These are phyloP conservation scores for Triticum urartu DNA, from an alignment of 176 grass and related monocot genomes.

Conservation along the genomic window DNA sequence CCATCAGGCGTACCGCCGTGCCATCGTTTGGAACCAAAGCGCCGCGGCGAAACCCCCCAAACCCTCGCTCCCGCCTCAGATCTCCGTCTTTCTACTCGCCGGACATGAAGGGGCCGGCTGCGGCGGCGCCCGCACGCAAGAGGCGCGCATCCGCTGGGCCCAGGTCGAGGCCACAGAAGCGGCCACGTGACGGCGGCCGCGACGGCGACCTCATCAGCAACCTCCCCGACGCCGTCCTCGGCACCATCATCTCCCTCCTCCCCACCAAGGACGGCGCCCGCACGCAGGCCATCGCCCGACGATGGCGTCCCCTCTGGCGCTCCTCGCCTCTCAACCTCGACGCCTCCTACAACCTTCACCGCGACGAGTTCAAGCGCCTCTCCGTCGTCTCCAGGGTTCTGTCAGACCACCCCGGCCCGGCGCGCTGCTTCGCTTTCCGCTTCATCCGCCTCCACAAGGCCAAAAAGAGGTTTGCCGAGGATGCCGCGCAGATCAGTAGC, in stretches of 20 bases:
- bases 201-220: no score
- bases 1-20: no score
- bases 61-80: no score
- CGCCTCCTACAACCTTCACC: not conserved
- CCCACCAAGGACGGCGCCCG: not conserved
- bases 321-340: not conserved
- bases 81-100: no score
- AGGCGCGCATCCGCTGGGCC: no score
- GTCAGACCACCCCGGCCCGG: not conserved
- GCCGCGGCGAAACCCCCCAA: no score
- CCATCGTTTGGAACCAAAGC: no score
- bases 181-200: no score
- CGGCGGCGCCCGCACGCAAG: no score
- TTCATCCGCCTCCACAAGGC: not conserved
- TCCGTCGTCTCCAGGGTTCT: not conserved
- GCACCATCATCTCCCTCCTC: not conserved
- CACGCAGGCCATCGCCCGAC: not conserved
- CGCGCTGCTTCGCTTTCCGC: not conserved
- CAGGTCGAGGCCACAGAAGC: no score
- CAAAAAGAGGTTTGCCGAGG: not conserved
- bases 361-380: not conserved
- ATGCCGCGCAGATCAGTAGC: not conserved
- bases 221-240: not conserved
- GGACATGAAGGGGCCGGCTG: no score
- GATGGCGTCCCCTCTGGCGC: not conserved